Evolutionary conservation across 2,329 filamentous ascomycete genomes (phyloP).

Genomic region (Cladosporium sp.): DNA sequence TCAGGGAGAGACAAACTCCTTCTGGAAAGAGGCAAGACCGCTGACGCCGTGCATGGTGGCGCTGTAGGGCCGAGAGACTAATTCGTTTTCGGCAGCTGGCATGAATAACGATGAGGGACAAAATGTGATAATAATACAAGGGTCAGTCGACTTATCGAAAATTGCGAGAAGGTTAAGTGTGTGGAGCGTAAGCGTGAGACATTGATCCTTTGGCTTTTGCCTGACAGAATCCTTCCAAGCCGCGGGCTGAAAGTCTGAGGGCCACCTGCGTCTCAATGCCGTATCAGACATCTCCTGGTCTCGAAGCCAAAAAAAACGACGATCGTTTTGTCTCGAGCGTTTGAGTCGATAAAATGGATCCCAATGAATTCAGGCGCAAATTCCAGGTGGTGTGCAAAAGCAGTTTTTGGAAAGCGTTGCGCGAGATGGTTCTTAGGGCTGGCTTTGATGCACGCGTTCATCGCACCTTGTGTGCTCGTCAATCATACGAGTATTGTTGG

Average conservation of each 20-base stretch:
- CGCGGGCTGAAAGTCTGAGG: neutral
- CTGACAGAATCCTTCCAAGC: slow-evolving; percentile 4
- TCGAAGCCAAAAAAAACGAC: too few relatives aligned
- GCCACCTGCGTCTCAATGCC: neutral
- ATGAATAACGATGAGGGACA: too few relatives aligned
- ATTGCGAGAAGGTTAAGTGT: neutral
- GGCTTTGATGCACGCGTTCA: neutral
- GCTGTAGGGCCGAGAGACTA: neutral
- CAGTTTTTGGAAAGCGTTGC: neutral
- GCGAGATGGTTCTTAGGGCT: neutral
- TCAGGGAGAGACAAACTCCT: neutral
- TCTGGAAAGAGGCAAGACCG: slow-evolving; percentile 1
- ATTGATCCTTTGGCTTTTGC: neutral
- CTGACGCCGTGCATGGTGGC: neutral
- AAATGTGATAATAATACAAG: slow-evolving; percentile 1
- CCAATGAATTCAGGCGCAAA: neutral
- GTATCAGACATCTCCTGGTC: neutral
- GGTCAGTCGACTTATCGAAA: neutral
- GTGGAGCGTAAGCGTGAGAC: neutral
- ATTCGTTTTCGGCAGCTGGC: neutral
- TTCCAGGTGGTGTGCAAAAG: neutral
- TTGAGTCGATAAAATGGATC: neutral
- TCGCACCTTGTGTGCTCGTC: neutral
- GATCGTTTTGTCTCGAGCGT: neutral
- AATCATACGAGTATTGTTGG: neutral